Conservation (phyloP, 2,329 filamentous ascomycete genomes). For the Pseudocercospora musae region DNA sequence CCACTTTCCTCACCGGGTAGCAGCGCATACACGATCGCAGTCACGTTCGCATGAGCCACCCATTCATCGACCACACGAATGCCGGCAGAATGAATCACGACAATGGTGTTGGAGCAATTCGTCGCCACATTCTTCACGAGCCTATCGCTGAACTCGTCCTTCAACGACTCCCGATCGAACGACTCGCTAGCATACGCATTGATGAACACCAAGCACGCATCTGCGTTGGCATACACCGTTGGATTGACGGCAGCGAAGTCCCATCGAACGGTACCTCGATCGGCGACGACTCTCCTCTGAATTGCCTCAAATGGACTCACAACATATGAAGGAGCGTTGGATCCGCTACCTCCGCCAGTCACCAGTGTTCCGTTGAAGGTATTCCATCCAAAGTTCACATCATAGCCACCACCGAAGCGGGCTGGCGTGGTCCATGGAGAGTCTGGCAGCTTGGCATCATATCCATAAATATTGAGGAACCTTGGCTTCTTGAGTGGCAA, state of each 20-base stretch:
- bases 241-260: slow-evolving; percentile 30
- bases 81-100: slow-evolving; percentile 32
- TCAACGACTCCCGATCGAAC: slow-evolving; percentile 29
- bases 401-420: slow-evolving; percentile 40
- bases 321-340: slow-evolving; percentile 20
- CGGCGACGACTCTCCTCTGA: slow-evolving; percentile 20
- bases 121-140: slow-evolving; percentile 32
- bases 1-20: slow-evolving; percentile 32
- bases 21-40: slow-evolving; percentile 30
- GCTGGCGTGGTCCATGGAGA: slow-evolving; percentile 39
- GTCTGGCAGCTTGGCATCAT: slow-evolving; percentile 34
- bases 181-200: slow-evolving; percentile 31
- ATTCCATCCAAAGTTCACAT: slow-evolving; percentile 37
- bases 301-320: slow-evolving; percentile 26
- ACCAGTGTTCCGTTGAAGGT: slow-evolving; percentile 26
- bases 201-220: slow-evolving; percentile 34
- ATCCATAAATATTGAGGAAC: slow-evolving; percentile 40
- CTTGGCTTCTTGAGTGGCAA: slow-evolving; percentile 50
- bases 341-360: slow-evolving; percentile 19
- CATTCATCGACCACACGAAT: slow-evolving; percentile 31
- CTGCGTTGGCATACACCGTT: slow-evolving; percentile 26
- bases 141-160: slow-evolving; percentile 28
- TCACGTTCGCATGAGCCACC: slow-evolving; percentile 33
- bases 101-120: slow-evolving; percentile 32
- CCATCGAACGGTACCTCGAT: slow-evolving; percentile 24